These are phyloP conservation scores for Neofusicoccum ribis DNA, from an alignment of 2,329 filamentous ascomycete genomes.

Conservation along the genomic window DNA sequence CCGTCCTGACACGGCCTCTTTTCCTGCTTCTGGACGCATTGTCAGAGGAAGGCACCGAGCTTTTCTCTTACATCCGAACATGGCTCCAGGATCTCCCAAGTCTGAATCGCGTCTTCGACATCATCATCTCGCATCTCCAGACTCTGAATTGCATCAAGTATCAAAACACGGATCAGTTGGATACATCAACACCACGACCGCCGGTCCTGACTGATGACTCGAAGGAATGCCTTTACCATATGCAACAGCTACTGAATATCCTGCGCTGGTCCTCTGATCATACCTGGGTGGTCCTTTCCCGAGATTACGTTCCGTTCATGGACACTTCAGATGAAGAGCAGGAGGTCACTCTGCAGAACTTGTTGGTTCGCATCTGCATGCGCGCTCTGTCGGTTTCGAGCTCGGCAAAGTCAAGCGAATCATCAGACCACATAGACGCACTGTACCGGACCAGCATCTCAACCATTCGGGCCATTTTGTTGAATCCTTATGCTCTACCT, in stretches of 20 bases:
- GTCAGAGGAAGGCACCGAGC: conserved; percentile 68
- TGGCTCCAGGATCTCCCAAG: conserved; percentile 71
- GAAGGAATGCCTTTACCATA: conserved; percentile 74
- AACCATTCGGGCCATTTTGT: conserved; percentile 64
- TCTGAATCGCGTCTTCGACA: conserved; percentile 49
- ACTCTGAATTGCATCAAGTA: conserved; percentile 31
- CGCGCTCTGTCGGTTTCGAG: conserved; percentile 55
- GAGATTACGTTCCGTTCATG: conserved; percentile 55
- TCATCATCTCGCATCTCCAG: conserved; percentile 35
- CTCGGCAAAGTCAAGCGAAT: background rate
- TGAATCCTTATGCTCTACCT: conserved; percentile 61
- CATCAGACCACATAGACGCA: conserved; percentile 51
- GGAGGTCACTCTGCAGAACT: conserved; percentile 61
- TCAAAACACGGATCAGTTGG: conserved; percentile 12
- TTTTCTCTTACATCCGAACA: conserved; percentile 73
- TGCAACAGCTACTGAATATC: conserved; percentile 73
- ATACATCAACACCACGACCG: conserved; percentile 24
- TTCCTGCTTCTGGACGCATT: conserved; percentile 81
- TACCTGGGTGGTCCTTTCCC: conserved; percentile 70
- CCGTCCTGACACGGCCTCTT: conserved; percentile 77
- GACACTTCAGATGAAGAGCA: conserved; percentile 50
- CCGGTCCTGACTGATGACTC: conserved; percentile 58
- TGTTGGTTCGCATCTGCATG: conserved; percentile 67
- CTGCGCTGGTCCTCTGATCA: conserved; percentile 67
- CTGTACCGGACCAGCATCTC: conserved; percentile 71